Evolutionary conservation across 192 early-diverging fungal genomes (phyloP), one percentile per base, ranked within the genome.

Genomic region (Coemansia sp.): DNA sequence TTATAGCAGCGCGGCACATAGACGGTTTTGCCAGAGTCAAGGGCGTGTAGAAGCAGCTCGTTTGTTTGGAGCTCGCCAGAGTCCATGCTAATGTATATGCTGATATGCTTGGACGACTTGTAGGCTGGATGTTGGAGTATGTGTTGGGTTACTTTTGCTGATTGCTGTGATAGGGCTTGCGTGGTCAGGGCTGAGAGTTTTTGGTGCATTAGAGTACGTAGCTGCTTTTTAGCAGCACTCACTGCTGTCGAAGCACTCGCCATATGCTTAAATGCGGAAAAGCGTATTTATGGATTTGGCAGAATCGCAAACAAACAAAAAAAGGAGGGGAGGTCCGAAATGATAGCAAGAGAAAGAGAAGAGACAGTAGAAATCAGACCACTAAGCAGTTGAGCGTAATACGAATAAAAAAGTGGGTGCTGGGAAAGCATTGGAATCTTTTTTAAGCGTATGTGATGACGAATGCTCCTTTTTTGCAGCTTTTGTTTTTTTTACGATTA

Each of bases 1-100:
- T 16, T 3, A 16, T 71, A 22, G 50, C 71, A 74, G 2, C 71
- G 34, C 1, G 77, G 77, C 13, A 74, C 68, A 39, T 74, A 80
- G 19, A 80, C 71, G 46, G 51, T 29, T 39, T 80, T 80, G 16
- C 71, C 71, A 0, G 49, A 9, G 5, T n/a, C n/a, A 3, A 67
- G 58, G 0, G 71, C 68, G 6, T 52, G 32, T 0, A 47, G 16
- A 5, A 74, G 27, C 0, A 80, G 60, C 14, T 19, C 16, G 1
- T 13, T 23, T 2, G 77, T 80, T 30, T 74, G 77, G 19, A 73
- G 59, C 36, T 80, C 77, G 42, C 48, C 55, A 0, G 34, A 16
- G 10, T 60, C 64, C 65, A 68, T 80, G 47, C 62, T 74, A 1
- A 80, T 47, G 52, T 74, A 80, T 45, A 80, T 71, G 68, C 71